A percentile compares a stretch with the other conserved stretches of the same genome.
phyloP scores from a whole-genome alignment of 805 yeast genomes.

The Tetrapisispora taiwanensis region DNA sequence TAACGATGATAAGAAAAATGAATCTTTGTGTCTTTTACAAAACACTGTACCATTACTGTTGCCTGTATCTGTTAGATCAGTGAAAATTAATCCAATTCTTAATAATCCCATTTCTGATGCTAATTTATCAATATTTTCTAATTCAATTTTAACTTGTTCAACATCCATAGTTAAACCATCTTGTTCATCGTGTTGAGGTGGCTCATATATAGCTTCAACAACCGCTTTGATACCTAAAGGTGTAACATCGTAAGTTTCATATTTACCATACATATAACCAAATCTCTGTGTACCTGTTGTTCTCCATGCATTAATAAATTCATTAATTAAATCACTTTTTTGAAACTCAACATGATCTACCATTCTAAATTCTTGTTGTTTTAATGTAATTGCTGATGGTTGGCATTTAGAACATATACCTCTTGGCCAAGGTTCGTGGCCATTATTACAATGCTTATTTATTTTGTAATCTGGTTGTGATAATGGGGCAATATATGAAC shows the following conservation, averaged over 20 bases:
- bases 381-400: constrained; percentile 89
- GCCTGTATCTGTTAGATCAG: constrained; percentile 85
- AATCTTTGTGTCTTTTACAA: constrained; percentile 85
- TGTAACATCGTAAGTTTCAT: constrained; percentile 56
- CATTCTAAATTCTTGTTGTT: constrained; percentile 85
- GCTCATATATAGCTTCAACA: constrained; percentile 89
- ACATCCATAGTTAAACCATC: constrained; percentile 70
- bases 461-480: constrained; percentile 62
- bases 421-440: constrained; percentile 89
- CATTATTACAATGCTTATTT: constrained; percentile 51
- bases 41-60: constrained; percentile 78
- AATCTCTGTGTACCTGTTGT: constrained; percentile 75
- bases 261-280: constrained; percentile 77
- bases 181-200: constrained; percentile 74
- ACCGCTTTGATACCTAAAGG: constrained; percentile 92
- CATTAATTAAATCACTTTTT: constrained; percentile 59
- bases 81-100: constrained; percentile 76
- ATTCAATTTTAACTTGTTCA: constrained; percentile 28
- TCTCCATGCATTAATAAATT: constrained; percentile 90
- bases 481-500: constrained; percentile 74
- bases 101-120: constrained; percentile 51
- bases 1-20: constrained; percentile 80
- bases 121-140: constrained; percentile 44
- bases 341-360: constrained; percentile 95
- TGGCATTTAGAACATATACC: constrained; percentile 96